phyloP scores from a whole-genome alignment of 2,329 filamentous ascomycete species.

The Trichoderma hamatum region DNA sequence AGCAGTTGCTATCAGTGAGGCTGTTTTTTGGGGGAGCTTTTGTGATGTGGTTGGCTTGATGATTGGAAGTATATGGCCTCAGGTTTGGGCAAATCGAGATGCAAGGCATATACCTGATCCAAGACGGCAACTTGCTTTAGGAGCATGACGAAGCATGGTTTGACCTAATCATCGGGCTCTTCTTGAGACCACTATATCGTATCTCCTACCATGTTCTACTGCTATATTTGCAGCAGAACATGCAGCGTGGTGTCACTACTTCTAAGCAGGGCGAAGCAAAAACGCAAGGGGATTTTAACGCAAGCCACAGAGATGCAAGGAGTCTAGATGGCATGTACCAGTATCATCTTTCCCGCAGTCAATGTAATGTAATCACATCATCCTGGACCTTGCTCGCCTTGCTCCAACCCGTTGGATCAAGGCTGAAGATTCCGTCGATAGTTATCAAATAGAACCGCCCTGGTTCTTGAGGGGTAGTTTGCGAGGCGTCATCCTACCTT shows the following conservation, averaged over 20 bases:
- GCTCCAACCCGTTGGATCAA: slow-evolving; percentile 4
- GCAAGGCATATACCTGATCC: not conserved
- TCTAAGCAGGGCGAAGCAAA: not conserved
- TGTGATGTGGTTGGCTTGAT: not conserved
- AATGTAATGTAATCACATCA: not conserved
- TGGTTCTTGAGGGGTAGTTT: not conserved
- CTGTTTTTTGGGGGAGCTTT: not conserved
- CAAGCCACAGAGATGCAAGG: slow-evolving; percentile 4
- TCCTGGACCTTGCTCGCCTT: not conserved
- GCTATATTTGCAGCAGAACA: not conserved
- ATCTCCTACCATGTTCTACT: not conserved
- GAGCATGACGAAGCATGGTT: not conserved
- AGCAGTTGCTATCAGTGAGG: not conserved
- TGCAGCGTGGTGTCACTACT: not conserved
- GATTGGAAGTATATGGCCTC: not conserved
- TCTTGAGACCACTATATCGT: not conserved
- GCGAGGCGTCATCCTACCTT: not conserved
- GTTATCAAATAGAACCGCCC: not conserved
- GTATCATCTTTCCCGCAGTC: slow-evolving; percentile 5
- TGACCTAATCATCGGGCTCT: not conserved
- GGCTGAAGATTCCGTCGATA: slow-evolving; percentile 15
- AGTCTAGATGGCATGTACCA: not conserved
- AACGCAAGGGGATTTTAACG: slow-evolving; percentile 5
- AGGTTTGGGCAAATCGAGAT: not conserved
- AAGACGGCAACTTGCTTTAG: not conserved